Evolutionary conservation across 2,329 filamentous ascomycete genomes (phyloP).

Genomic region (Fusarium ramigenum): DNA sequence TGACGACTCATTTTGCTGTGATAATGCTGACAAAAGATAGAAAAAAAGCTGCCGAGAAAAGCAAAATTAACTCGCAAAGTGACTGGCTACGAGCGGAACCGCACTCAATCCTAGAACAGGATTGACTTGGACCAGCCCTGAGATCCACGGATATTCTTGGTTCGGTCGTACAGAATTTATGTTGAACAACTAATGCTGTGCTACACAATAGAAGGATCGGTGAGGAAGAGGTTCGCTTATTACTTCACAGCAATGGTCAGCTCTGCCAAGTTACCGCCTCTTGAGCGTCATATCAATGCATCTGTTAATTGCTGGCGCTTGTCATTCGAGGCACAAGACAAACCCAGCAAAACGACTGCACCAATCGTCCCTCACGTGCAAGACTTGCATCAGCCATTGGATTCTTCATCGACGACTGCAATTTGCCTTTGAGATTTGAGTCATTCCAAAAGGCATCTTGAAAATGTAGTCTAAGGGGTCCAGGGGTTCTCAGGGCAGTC

Average conservation of each 20-base stretch:
- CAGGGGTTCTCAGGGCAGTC: not conserved
- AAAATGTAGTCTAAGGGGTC: not conserved
- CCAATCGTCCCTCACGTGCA: constrained; percentile 21
- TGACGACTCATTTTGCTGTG: constrained; percentile 21
- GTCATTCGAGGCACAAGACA: constrained; percentile 10
- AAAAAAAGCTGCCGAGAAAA: not conserved
- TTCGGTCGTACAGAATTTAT: constrained; percentile 7
- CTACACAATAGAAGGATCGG: not conserved
- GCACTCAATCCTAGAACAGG: not conserved
- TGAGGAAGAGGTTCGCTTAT: constrained; percentile 23
- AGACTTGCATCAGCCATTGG: not conserved
- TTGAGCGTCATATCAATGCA: constrained; percentile 2
- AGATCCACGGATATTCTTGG: not conserved
- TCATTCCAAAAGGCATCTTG: not conserved
- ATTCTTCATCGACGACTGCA: not conserved
- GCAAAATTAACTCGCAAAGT: not conserved
- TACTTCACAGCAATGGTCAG: constrained; percentile 1
- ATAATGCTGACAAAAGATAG: constrained; percentile 19
- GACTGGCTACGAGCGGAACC: constrained; percentile 23
- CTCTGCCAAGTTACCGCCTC: not conserved
- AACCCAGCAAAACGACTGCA: constrained; percentile 25
- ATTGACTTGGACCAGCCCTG: not conserved
- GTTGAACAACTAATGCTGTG: constrained; percentile 10
- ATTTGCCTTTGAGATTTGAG: not conserved
- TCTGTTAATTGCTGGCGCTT: not conserved